Conservation (phyloP, 2,329 filamentous ascomycete genomes). For the Claviceps maximensis region DNA sequence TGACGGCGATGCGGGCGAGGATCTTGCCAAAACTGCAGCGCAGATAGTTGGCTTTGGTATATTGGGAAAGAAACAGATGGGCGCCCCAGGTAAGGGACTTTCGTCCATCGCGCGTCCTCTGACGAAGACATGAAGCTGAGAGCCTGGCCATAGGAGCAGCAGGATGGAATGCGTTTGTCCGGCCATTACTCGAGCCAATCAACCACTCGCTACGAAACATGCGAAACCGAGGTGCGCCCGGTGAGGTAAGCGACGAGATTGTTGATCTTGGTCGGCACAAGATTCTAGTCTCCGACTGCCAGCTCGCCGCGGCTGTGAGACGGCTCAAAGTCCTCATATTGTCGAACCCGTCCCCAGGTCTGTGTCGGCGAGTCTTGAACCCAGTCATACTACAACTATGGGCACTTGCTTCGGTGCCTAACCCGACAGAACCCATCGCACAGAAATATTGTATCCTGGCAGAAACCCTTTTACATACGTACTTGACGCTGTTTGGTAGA, state of each 20-base stretch:
- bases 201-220: conserved; percentile 25
- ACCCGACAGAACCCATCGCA: conserved; percentile 18
- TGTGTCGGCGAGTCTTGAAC: conserved; percentile 47
- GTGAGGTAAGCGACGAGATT: conserved; percentile 22
- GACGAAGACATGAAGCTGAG: background rate
- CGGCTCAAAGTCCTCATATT: conserved; percentile 43
- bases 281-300: conserved; percentile 32
- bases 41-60: conserved; percentile 43
- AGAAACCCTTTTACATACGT: conserved; percentile 38
- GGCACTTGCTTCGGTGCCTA: conserved; percentile 42
- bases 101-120: background rate
- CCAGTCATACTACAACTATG: conserved; percentile 50
- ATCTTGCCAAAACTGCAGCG: conserved; percentile 23
- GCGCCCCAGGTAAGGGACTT: conserved; percentile 39
- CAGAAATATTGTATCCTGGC: conserved; percentile 32
- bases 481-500: conserved; percentile 43
- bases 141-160: conserved; percentile 27
- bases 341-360: conserved; percentile 53
- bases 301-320: conserved; percentile 37
- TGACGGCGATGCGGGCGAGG: conserved; percentile 34
- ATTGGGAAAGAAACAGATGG: conserved; percentile 47
- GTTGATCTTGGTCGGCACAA: conserved; percentile 30
- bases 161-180: conserved; percentile 50
- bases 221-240: conserved; percentile 7
- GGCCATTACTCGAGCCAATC: conserved; percentile 41